These are phyloP conservation scores for Rusavskia elegans DNA, from an alignment of 495 filamentous ascomycete genomes.

Conservation along the genomic window DNA sequence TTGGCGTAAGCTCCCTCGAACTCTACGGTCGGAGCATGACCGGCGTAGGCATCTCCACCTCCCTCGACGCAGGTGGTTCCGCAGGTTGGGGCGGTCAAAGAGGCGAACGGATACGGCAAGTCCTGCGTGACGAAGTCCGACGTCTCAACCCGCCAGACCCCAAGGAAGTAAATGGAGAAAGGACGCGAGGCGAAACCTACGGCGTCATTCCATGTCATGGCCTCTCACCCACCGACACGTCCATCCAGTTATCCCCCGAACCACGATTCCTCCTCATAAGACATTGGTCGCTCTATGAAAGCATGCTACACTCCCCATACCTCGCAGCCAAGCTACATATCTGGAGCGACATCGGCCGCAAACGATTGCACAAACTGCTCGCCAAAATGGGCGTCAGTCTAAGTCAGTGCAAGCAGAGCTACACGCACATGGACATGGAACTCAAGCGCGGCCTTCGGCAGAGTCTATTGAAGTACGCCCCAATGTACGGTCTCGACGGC, in stretches of 20 bases:
- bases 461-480: conserved; percentile 75
- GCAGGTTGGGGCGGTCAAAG: conserved; percentile 71
- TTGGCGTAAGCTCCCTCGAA: conserved; percentile 82
- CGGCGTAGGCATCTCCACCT: conserved; percentile 58
- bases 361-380: conserved; percentile 85
- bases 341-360: conserved; percentile 79
- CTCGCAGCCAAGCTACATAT: conserved; percentile 84
- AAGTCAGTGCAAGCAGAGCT: conserved; percentile 83
- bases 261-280: conserved; percentile 85
- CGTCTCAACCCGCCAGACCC: conserved; percentile 77
- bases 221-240: conserved; percentile 73
- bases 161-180: conserved; percentile 35
- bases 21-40: conserved; percentile 75
- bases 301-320: conserved; percentile 95
- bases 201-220: conserved; percentile 81
- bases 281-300: conserved; percentile 95
- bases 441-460: conserved; percentile 77
- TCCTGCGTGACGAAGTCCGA: conserved; percentile 84
- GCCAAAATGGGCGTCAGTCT: conserved; percentile 97
- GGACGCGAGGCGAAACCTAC: conserved; percentile 37
- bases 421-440: conserved; percentile 97
- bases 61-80: conserved; percentile 37
- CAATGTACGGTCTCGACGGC: conserved; percentile 80
- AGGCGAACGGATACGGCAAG: conserved; percentile 67
- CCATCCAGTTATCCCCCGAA: conserved; percentile 85